Evolutionary conservation across 1,284 basidiomycete species (phyloP).

Genomic region (Cryptococcus amylolentus): DNA sequence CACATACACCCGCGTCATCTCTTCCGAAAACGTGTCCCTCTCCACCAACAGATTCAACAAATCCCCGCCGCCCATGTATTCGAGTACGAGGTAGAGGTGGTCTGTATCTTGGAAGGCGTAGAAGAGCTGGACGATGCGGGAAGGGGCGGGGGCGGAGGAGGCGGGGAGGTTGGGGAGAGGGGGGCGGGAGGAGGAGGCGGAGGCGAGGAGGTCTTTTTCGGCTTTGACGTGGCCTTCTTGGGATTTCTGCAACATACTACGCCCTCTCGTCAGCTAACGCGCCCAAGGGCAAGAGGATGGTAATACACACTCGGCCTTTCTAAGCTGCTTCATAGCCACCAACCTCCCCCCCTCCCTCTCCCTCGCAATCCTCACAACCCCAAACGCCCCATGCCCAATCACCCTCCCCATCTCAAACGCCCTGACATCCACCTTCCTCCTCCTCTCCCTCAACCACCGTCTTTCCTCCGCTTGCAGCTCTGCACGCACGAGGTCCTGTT

Average conservation of each 20-base stretch:
- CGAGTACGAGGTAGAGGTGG: conserved; percentile 87
- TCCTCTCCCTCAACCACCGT: conserved; percentile 76
- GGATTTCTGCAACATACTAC: conserved; percentile 85
- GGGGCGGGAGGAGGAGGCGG: conserved; percentile 48
- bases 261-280: not conserved
- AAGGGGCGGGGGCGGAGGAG: conserved; percentile 60
- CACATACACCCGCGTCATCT: conserved; percentile 90
- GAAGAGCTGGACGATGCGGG: conserved; percentile 90
- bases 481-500: conserved; percentile 67
- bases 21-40: conserved; percentile 86
- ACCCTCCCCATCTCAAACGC: conserved; percentile 88
- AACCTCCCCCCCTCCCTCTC: conserved; percentile 74
- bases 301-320: conserved; percentile 70
- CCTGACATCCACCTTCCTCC: conserved; percentile 75
- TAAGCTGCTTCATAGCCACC: conserved; percentile 95
- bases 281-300: conserved; percentile 4
- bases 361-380: conserved; percentile 87
- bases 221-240: conserved; percentile 70
- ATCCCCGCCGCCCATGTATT: conserved; percentile 95
- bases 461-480: conserved; percentile 85
- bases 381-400: conserved; percentile 96
- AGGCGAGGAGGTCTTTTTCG: conserved; percentile 47
- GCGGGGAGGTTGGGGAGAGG: conserved; percentile 60
- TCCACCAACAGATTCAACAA: conserved; percentile 92
- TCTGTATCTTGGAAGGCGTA: conserved; percentile 78